Evolutionary conservation across 2,329 filamentous ascomycete genomes (phyloP), one percentile per base, ranked within the genome.

Genomic region (Aureobasidium melanogenum): DNA sequence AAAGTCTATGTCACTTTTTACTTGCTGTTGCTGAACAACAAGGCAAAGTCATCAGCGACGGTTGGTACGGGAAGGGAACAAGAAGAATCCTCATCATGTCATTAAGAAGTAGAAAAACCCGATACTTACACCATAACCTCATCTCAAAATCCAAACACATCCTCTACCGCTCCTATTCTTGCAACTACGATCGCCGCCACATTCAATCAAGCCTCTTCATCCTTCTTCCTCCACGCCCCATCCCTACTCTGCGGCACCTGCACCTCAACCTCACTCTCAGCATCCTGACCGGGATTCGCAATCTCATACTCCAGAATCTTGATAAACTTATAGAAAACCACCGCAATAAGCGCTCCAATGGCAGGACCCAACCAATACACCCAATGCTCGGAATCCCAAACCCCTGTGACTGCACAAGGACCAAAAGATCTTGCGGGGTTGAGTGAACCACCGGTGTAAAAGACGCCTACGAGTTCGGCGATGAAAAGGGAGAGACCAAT

Each of bases 401-500:
- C 67, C 2, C 64, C 62, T 0, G 72, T 75, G 0, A 74, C 71
- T 0, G 77, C 74, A 44, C 70, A 73, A 0, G 76, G 76, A 1
- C 75, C 75, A 32, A 78, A 76, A 17, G 67, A 71, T 0, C 76
- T 65, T 0, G 75, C 71, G 0, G 76, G 75, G 50, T 78, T 78
- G 52, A 78, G 58, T 14, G 69, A 73, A 5, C 76, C 76, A 9
- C 76, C 76, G 0, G 76, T 78, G 65, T 71, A 78, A 64, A 72
- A 75, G 0, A 77, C 74, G 17, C 79, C 80, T 4, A 77, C 73
- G 54, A 84, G 64, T 62, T 84, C 78, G 0, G 77, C 76, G 46
- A 90, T 80, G 71, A 91, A 90, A 58, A 91, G 79, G 0, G 87
- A 78, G 2, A 89, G 73, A 1, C 88, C 88, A 65, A 91, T 89